Percentiles rank a stretch among this genome's conserved stretches.
Evolutionary conservation across 2,329 filamentous ascomycete genomes (phyloP).

Genomic region (Decorospora gaudefroyi): DNA sequence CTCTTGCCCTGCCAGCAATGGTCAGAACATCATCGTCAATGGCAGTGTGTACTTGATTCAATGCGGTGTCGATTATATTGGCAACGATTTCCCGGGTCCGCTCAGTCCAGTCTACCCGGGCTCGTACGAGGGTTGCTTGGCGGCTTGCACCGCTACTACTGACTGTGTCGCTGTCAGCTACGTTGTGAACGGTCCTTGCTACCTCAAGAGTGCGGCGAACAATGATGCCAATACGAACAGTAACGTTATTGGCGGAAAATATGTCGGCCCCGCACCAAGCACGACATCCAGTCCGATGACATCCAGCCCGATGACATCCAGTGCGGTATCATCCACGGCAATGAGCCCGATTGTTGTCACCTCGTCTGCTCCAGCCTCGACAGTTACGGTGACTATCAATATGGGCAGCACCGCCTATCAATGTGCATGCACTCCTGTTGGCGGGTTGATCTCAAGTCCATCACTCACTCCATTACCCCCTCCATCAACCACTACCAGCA

Average conservation of each 20-base stretch:
- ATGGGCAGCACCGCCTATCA: constrained; percentile 11
- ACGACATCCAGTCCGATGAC: constrained; percentile 2
- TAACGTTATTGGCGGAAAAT: constrained; percentile 23
- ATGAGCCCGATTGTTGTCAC: not conserved
- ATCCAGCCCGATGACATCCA: not conserved
- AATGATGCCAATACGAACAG: constrained; percentile 4
- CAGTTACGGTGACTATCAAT: constrained; percentile 18
- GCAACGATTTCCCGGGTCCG: constrained; percentile 6
- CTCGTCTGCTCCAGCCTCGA: constrained; percentile 3
- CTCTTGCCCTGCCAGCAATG: constrained; percentile 16
- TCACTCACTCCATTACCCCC: too few species aligned
- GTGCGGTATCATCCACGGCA: not conserved
- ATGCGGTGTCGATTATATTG: constrained; percentile 15
- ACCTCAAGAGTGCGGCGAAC: constrained; percentile 20
- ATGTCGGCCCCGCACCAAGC: constrained; percentile 6
- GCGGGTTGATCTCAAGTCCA: not conserved
- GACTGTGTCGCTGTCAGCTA: constrained; percentile 31
- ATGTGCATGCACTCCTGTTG: constrained; percentile 18
- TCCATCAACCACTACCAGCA: not conserved
- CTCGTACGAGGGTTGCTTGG: constrained; percentile 24
- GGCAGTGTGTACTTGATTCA: constrained; percentile 12
- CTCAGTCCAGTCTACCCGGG: constrained; percentile 14
- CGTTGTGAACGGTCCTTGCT: constrained; percentile 20
- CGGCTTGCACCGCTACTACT: constrained; percentile 18
- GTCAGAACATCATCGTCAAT: not conserved